Percentiles rank a stretch among this genome's conserved stretches.
Evolutionary conservation across 1,284 basidiomycete genomes (phyloP).

Genomic region (Austroboletus rostrupii): DNA sequence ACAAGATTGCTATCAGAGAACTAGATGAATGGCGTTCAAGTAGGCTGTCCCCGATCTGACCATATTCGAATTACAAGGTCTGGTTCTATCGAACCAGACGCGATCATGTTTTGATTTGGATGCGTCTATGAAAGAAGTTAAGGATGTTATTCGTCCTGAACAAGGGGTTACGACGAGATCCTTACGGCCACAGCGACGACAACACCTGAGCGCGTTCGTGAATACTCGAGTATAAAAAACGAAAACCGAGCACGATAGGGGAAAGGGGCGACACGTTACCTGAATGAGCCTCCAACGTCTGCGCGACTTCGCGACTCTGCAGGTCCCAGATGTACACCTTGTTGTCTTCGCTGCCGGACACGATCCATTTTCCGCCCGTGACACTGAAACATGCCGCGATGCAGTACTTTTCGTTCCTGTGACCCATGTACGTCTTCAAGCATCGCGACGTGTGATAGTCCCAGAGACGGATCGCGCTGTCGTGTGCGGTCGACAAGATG

Average conservation of each 20-base stretch:
- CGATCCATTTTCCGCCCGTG: slow-evolving; percentile 83
- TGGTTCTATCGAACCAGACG: slow-evolving; percentile 77
- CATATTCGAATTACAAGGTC: slow-evolving; percentile 79
- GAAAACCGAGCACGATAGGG: too few species aligned
- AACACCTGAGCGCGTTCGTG: slow-evolving; percentile 44
- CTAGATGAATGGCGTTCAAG: slow-evolving; percentile 14
- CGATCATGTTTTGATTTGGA: slow-evolving; percentile 79
- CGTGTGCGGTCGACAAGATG: slow-evolving; percentile 87
- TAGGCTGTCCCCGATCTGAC: slow-evolving; percentile 48
- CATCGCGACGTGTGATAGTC: slow-evolving; percentile 90
- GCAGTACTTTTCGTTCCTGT: slow-evolving; percentile 77
- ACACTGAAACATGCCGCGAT: slow-evolving; percentile 78
- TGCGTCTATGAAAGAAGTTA: slow-evolving; percentile 79
- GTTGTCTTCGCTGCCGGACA: slow-evolving; percentile 89
- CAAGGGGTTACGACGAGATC: slow-evolving; percentile 13
- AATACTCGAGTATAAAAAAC: too few species aligned
- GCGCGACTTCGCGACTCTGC: slow-evolving; percentile 79
- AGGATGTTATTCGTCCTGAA: slow-evolving; percentile 3
- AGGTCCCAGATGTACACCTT: slow-evolving; percentile 91
- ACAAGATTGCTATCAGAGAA: slow-evolving; percentile 7
- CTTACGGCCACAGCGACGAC: slow-evolving; percentile 72
- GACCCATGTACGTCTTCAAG: slow-evolving; percentile 87
- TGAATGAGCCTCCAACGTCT: slow-evolving; percentile 73
- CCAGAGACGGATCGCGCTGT: slow-evolving; percentile 90
- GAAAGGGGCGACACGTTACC: too few species aligned